Conservation (phyloP, 176 grass and related monocot species). For the Avena insularis region DNA sequence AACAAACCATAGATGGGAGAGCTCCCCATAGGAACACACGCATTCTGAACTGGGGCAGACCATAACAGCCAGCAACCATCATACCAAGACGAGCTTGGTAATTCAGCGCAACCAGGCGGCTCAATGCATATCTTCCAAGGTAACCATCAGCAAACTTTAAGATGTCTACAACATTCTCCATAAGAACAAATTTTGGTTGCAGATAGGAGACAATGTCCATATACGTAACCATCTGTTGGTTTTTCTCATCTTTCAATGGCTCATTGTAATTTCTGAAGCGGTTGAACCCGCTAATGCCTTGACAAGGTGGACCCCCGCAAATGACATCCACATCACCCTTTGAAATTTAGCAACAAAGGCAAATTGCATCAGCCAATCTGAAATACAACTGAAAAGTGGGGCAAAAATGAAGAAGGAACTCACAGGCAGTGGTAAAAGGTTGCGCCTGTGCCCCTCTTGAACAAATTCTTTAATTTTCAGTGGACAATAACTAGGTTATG, state of each 20-base stretch:
- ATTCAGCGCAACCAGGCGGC: constrained; percentile 71
- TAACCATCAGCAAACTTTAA: constrained; percentile 83
- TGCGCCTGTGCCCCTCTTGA: constrained; percentile 51
- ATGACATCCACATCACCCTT: constrained; percentile 83
- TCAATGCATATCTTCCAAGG: constrained; percentile 76
- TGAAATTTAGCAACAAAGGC: not conserved
- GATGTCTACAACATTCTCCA: constrained; percentile 97
- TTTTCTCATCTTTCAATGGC: constrained; percentile 84
- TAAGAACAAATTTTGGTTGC: constrained; percentile 80
- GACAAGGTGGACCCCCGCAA: constrained; percentile 86
- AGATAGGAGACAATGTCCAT: constrained; percentile 85
- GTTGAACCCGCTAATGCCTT: constrained; percentile 94
- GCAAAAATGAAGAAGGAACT: constrained; percentile 15
- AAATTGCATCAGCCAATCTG: not conserved
- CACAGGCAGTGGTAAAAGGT: constrained; percentile 77
- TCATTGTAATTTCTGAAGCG: constrained; percentile 74
- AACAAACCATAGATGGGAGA: constrained; percentile 70
- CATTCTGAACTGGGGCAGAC: constrained; percentile 84
- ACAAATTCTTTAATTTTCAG: constrained; percentile 83
- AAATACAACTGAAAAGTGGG: not conserved
- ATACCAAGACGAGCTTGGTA: constrained; percentile 84
- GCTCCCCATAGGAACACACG: constrained; percentile 82
- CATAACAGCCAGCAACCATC: constrained; percentile 86
- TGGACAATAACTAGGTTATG: constrained; percentile 58
- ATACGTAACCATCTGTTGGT: constrained; percentile 77